These are phyloP conservation scores for Hypomontagnella monticulosa DNA, from an alignment of 495 filamentous ascomycete species.

Conservation along the genomic window DNA sequence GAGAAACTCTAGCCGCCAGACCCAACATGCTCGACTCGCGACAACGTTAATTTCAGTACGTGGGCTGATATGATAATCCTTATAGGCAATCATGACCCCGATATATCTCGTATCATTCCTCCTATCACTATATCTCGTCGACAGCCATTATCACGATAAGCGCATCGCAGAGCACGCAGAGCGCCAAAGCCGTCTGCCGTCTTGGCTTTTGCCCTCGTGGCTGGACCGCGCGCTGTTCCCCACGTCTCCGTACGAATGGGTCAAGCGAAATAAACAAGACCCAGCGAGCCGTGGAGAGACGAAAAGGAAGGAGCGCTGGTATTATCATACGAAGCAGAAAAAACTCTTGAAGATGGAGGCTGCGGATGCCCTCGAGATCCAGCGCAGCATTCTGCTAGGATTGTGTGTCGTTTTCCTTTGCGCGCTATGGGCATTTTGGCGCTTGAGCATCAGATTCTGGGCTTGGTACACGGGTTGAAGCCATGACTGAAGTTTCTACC, in stretches of 20 bases:
- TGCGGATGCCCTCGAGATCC: constrained; percentile 61
- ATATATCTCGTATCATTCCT: constrained; percentile 62
- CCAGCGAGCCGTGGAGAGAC: not conserved
- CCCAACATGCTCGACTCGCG: too few species aligned
- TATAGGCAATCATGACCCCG: constrained; percentile 58
- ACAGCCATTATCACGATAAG: constrained; percentile 52
- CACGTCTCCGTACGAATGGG: constrained; percentile 45
- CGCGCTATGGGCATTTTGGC: constrained; percentile 46
- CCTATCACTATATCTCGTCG: constrained; percentile 60
- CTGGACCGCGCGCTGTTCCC: constrained; percentile 50
- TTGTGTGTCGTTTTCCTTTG: constrained; percentile 44
- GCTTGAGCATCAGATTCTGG: constrained; percentile 15
- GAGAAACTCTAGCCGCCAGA: not conserved
- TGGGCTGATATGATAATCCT: constrained; percentile 17
- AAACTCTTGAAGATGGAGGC: constrained; percentile 61
- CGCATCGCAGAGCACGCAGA: constrained; percentile 53
- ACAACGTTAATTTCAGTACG: too few species aligned
- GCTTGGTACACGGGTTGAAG: constrained; percentile 17
- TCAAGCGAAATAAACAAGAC: constrained; percentile 29
- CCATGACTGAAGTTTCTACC: not conserved
- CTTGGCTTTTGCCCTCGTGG: constrained; percentile 50
- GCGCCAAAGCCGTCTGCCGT: constrained; percentile 43
- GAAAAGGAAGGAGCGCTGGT: constrained; percentile 41
- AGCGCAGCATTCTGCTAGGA: constrained; percentile 50
- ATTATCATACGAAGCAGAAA: constrained; percentile 62